These are phyloP conservation scores for Thecamonas trahens DNA, from an alignment of 78 protist genomes.

Conservation along the genomic window DNA sequence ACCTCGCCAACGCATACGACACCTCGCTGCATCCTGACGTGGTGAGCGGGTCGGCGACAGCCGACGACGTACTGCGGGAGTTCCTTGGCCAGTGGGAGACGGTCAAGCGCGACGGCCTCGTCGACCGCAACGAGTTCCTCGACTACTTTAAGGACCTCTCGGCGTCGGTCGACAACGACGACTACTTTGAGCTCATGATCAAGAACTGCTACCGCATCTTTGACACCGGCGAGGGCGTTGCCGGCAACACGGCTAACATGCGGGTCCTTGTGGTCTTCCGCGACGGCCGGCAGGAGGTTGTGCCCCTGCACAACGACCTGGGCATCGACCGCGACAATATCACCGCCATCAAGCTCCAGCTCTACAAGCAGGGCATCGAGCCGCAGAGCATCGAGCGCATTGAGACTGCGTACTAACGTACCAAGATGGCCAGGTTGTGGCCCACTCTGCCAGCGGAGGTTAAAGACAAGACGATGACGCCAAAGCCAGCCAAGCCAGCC, in stretches of 20 bases:
- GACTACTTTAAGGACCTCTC: conserved; percentile 21
- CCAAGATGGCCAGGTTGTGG: no score
- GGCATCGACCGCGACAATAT: not conserved
- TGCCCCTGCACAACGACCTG: not conserved
- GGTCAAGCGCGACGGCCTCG: not conserved
- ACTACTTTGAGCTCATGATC: conserved; percentile 22
- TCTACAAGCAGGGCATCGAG: conserved; percentile 2
- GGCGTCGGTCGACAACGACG: conserved; percentile 15
- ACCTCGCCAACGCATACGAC: not conserved
- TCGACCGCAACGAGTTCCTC: conserved; percentile 4
- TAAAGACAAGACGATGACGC: no score
- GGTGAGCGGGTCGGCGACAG: not conserved
- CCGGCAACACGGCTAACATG: not conserved
- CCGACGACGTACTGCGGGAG: not conserved
- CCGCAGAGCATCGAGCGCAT: not conserved
- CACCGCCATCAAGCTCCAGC: not conserved
- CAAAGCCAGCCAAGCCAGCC: no score
- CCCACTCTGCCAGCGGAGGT: no score
- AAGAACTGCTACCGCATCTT: conserved; percentile 15
- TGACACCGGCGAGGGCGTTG: conserved; percentile 8
- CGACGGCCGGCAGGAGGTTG: conserved; percentile 3
- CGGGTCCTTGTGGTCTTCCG: conserved; percentile 4
- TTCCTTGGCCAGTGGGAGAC: conserved; percentile 6
- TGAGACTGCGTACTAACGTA: no score
- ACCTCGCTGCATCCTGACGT: conserved; percentile 3